Evolutionary conservation across 495 filamentous ascomycete species (phyloP), one percentile per base, ranked within the genome.

Genomic region (Lasiosphaeria ovina): DNA sequence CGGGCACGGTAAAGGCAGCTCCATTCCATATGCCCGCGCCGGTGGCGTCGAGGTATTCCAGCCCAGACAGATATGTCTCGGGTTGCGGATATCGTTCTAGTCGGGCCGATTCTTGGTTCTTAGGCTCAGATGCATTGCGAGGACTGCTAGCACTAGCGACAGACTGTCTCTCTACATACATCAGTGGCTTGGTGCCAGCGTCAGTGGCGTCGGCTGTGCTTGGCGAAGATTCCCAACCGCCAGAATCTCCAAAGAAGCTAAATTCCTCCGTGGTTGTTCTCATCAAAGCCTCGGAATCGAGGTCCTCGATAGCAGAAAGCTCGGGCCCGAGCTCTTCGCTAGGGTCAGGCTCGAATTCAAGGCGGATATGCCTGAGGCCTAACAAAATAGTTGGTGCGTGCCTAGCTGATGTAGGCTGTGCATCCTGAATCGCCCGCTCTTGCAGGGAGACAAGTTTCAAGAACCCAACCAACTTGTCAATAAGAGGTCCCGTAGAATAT

Each of bases 361-460:
- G 65, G 17, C 72, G 58, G n/a, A 81, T 62, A 62, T 76, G 74
- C 47, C 74, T 62, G 14, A 81, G 65, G 2, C 78, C 79, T 1
- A 45, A 42, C 16, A 81, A 57, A 3, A 70, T 62, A 3, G 67
- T 61, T 8, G 70, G 68, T 9, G 65, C 62, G 3, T 66, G 69
- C 12, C 68, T 59, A 24, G 51, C 58, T 12, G 17, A 40, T 4
- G 16, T 61, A 6, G 45, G 38, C 35, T 35, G 53, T 34, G 51
- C 36, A 1, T 66, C 55, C 51, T 64, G 66, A 2, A 80, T 70
- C 17, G 64, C 65, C 4, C 66, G 63, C 54, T 77, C 77, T 59
- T 81, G 79, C 12, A 58, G n/a, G 5, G 72, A 68, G 47, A 71
- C 71, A n/a, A 75, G 67, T 34, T 68, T 67, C 14, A 81, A 48